Base-by-base conservation (phyloP, 441 rosid species). In the Aleurites moluccanus region DNA sequence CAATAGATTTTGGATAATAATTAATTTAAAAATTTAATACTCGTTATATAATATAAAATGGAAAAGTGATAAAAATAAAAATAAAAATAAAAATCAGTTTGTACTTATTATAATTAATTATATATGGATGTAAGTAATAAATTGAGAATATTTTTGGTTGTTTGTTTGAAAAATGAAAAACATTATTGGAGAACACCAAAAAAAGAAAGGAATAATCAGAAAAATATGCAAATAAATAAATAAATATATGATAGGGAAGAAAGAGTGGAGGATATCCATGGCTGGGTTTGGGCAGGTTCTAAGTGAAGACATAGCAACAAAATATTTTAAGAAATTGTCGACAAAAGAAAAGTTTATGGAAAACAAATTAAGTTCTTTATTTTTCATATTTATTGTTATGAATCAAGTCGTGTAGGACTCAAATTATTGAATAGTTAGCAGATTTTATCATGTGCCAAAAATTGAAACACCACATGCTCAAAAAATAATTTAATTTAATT, bases 331-430 rank as follows among this genome's bases (percentile, higher is more conserved):
- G 47, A 45, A 70, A 7, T 59, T 50, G 45, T 40, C 21, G 74
- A 70, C 66, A 60, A n/a, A 62, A 11, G 9, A 45, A 60, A 45
- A 18, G 25, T 44, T 71, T 44, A 61, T 71, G 74, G 66, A 59
- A 59, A 56, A 42, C 42, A 59, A 59, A n/a, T n/a, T n/a, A n/a
- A 71, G 35, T 33, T 4, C 23, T 60, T 35, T 20, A 1, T 61
- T 21, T 18, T 52, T 30, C 33, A 11, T 38, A 15, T 18, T 42
- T 15, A 68, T 57, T 4, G 81, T 76, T 72, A 40, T 69, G 79
- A 72, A 64, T 44, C 55, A 77, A 69, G 73, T 72, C 88, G 88
- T 87, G 81, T 52, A 74, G 85, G 84, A 82, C 83, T 82, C 85
- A 74, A 79, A 65, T 57, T 68, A 49, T 59, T 63, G 49, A 57